A percentile compares a stretch with the other conserved stretches of the same genome.
phyloP scores from a whole-genome alignment of 2,329 filamentous ascomycete genomes.

The Colletotrichum godetiae region DNA sequence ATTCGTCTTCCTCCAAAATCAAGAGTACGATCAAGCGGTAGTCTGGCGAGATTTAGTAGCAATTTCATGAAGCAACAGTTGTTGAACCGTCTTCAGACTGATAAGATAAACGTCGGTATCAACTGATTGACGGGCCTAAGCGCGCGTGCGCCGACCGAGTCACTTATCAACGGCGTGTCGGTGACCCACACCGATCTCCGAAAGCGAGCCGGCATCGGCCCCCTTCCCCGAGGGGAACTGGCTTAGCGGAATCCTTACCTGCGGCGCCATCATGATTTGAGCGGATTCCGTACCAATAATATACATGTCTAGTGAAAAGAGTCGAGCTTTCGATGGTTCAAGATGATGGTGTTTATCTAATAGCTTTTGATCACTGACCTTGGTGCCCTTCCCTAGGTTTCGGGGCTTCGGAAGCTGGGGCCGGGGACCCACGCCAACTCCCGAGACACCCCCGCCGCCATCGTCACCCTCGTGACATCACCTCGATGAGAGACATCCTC shows the following conservation, averaged over 20 bases:
- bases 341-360: not conserved
- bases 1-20: not conserved
- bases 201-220: slow-evolving; percentile 22
- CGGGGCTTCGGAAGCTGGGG: slow-evolving; percentile 6
- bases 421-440: slow-evolving; percentile 4
- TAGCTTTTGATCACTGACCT: not conserved
- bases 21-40: not conserved
- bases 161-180: slow-evolving; percentile 11
- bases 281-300: not conserved
- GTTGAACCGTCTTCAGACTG: not conserved
- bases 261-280: not conserved
- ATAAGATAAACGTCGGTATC: not conserved
- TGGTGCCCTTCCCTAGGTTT: not conserved
- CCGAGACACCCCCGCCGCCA: not conserved
- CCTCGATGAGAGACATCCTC: not conserved
- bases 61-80: not conserved
- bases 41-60: not conserved
- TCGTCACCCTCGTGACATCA: not conserved
- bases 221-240: slow-evolving; percentile 14
- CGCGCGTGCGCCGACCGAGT: not conserved
- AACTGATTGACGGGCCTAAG: not conserved
- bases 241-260: not conserved
- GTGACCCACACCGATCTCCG: slow-evolving; percentile 35
- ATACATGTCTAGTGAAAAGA: too few species aligned
- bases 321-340: too few species aligned